Base-by-base conservation (phyloP, 305 asterid species). In the Fraxinus greggii region DNA sequence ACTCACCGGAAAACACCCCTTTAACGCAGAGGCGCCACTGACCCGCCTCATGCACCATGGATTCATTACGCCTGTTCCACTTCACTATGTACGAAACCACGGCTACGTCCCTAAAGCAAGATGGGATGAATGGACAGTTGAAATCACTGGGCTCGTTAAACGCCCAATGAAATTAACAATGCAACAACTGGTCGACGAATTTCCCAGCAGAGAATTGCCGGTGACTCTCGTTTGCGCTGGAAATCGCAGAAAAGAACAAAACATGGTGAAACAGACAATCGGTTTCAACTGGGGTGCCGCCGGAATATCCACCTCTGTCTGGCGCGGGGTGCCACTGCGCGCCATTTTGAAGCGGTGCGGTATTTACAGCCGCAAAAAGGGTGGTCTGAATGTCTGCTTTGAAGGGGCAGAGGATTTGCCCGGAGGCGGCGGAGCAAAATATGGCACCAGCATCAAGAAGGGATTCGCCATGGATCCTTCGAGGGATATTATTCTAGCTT, bases 251-350 rank as follows among this genome's bases (percentile, higher is more conserved):
- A 95, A 93, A 85, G 98, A 94, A 59, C 97, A 95, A 69, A 95
- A 95, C 90, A 93, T 95, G 99, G 91, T 92, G 0, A 93, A 93
- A 8, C 88, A 95, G 36, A 93, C 95, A 3, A 88, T 92, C 63
- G 99, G 98, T 1, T 95, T 94, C 90, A 94, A 95, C 89, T 94
- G 98, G 98, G 99, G 99, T 0, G 93, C 98, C 1, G 93, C 97
- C 1, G 99, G 93, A 1, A 76, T 92, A 4, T 94, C 99, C 59
- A 92, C 94, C 21, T 89, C 98, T 0, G 89, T 94, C 74, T 95
- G 99, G 99, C 90, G 94, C 29, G 99, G 99, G 5, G 97, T 95
- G 51, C 93, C 98, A 0, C 87, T 94, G 3, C 89, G 88, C 75
- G 89, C 88, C 28, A 3, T 95, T 0, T 65, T 95, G 32, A 92